Evolutionary conservation across 75 land plant species (phyloP), one percentile per base, ranked within the genome.

Genomic region (Pinus tabuliformis): DNA sequence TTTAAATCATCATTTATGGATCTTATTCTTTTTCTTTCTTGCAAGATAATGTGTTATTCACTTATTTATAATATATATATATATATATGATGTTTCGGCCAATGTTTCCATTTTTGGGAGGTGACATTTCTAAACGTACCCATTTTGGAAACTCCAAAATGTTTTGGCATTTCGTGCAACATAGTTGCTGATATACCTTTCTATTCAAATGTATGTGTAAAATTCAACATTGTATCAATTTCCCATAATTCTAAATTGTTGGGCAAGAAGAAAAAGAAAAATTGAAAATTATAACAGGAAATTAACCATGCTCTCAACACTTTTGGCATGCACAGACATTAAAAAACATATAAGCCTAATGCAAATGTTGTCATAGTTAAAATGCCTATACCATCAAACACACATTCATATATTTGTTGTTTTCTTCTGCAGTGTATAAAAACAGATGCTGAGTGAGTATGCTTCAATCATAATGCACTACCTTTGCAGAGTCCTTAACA

Each of bases 401-500:
- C 30, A 13, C 14, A 13, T 62, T 1, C 64, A 33, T 68, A 39
- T 30, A 39, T 68, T 9, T 37, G 20, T n/a, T 11, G 20, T 68
- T 16, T 63, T 64, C 8, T n/a, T 39, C 7, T 62, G 4, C 72
- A 68, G 54, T 68, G n/a, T 18, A 68, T 18, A 68, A 68, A 42
- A 68, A 20, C 49, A 39, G n/a, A 17, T 18, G n/a, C n/a, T 68
- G 39, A 64, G 7, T 9, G 18, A 42, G 72, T 68, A 68, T 18
- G 18, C 72, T 7, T 39, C 22, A 9, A 68, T 20, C 54, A 49
- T 49, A 9, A 1, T 49, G 54, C 12, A 49, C 54, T 86, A 95
- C 98, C 98, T 93, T 93, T 21, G 88, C 83, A 75, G 91, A 74
- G 81, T 95, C 98, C 75, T 93, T 95, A 14, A 95, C 87, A 12